A percentile compares a stretch with the other conserved stretches of the same genome.
Conservation (phyloP, 1,284 basidiomycete genomes). For the Trichosporon sp. region DNA sequence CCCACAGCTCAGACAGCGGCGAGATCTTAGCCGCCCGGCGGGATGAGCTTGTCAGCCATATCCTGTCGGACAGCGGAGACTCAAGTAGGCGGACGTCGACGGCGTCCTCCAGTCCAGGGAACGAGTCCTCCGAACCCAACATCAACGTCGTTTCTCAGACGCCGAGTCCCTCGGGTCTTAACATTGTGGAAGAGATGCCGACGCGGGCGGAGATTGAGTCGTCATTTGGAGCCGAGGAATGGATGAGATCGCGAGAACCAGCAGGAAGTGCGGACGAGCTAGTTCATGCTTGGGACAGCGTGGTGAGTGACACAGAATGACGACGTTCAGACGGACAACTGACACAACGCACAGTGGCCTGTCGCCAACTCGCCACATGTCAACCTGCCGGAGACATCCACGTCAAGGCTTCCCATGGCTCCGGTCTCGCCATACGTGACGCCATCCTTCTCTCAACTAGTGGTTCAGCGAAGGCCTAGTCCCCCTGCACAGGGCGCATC, state of each 20-base stretch:
- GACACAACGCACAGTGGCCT: constrained; percentile 44
- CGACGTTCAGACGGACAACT: not conserved
- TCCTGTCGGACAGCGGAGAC: constrained; percentile 23
- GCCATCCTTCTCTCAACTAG: constrained; percentile 48
- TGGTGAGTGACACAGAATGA: constrained; percentile 38
- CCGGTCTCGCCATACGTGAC: constrained; percentile 52
- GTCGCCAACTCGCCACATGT: constrained; percentile 36
- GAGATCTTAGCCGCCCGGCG: constrained; percentile 26
- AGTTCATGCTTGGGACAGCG: constrained; percentile 54
- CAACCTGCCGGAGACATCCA: constrained; percentile 27
- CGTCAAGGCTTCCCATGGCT: constrained; percentile 44
- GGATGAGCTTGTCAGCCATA: constrained; percentile 27
- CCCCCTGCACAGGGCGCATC: constrained; percentile 19
- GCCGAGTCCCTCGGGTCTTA: constrained; percentile 34
- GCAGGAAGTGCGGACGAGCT: constrained; percentile 23
- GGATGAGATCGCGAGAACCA: constrained; percentile 15
- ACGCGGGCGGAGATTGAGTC: not conserved
- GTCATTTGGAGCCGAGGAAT: constrained; percentile 1
- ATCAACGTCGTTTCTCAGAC: constrained; percentile 37
- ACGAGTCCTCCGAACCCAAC: constrained; percentile 21
- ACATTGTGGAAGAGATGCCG: constrained; percentile 24
- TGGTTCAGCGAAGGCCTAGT: constrained; percentile 32
- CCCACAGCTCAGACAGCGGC: constrained; percentile 20
- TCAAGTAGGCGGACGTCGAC: constrained; percentile 18
- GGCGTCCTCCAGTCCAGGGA: constrained; percentile 5